A percentile compares a stretch with the other conserved stretches of the same genome.
These are phyloP conservation scores for Prunus mongolica DNA, from an alignment of 306 rosid genomes.

Conservation along the genomic window DNA sequence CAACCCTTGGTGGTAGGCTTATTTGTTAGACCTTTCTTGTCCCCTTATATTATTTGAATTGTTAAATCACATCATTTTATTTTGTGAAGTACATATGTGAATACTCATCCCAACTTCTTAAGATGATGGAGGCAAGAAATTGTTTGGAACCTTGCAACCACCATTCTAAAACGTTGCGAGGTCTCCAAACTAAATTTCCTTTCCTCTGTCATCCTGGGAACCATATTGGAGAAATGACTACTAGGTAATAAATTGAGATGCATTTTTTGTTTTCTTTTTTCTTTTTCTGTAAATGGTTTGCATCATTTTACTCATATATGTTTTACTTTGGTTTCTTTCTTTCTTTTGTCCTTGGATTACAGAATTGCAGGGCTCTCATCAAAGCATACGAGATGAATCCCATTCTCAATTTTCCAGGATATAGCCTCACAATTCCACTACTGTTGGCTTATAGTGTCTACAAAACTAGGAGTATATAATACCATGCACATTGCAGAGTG, in stretches of 20 bases:
- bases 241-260: neutral
- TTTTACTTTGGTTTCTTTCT: neutral
- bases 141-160: neutral
- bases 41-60: neutral
- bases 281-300: neutral
- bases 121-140: neutral
- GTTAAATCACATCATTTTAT: neutral
- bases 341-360: conserved; percentile 27
- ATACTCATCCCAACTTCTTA: neutral
- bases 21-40: neutral
- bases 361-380: conserved; percentile 69
- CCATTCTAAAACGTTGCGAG: neutral
- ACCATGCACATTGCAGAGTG: neutral
- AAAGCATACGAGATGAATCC: conserved; percentile 96
- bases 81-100: neutral
- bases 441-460: conserved; percentile 54
- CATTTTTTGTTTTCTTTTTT: neutral
- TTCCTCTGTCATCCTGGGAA: neutral
- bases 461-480: conserved; percentile 43
- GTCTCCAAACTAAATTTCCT: neutral
- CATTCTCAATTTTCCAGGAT: conserved; percentile 60
- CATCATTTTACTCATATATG: neutral
- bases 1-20: neutral
- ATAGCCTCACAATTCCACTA: conserved; percentile 57
- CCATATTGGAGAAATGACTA: neutral